Evolutionary conservation across 2,329 filamentous ascomycete genomes (phyloP).

Genomic region (Curvularia spicifera): DNA sequence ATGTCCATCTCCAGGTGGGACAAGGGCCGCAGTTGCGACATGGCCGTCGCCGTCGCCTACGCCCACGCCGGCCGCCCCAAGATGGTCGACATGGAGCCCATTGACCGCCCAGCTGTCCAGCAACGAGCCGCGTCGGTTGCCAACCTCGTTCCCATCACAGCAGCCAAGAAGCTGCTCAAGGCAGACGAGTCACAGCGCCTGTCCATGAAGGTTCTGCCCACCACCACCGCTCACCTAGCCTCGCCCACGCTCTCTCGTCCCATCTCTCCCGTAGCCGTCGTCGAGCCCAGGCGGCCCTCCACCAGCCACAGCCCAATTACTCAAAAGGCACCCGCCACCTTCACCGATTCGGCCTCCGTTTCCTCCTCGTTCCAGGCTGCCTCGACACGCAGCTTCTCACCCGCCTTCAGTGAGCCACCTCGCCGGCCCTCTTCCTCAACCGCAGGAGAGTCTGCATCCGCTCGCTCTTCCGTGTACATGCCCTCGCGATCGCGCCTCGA

Average conservation of each 20-base stretch:
- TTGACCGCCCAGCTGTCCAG: conserved; percentile 26
- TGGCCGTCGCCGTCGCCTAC: conserved; percentile 48
- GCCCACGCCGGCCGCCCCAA: conserved; percentile 49
- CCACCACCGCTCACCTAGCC: conserved; percentile 11
- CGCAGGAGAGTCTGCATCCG: conserved; percentile 20
- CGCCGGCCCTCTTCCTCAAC: conserved; percentile 34
- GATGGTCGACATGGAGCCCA: conserved; percentile 45
- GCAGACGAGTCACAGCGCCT: conserved; percentile 35
- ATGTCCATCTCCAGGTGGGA: conserved; percentile 44
- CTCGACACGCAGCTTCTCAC: conserved; percentile 37
- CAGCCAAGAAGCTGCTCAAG: conserved; percentile 38
- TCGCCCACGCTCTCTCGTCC: conserved; percentile 29
- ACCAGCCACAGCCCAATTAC: conserved; percentile 38
- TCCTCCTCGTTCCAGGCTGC: conserved; percentile 34
- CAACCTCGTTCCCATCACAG: conserved; percentile 36
- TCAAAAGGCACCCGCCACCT: conserved; percentile 26
- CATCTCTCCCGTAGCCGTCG: conserved; percentile 29
- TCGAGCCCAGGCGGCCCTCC: conserved; percentile 37
- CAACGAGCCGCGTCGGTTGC: conserved; percentile 46
- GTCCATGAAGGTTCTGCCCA: conserved; percentile 33
- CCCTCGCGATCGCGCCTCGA: conserved; percentile 25
- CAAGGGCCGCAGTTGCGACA: conserved; percentile 45
- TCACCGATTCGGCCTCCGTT: conserved; percentile 31
- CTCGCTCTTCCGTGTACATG: conserved; percentile 40
- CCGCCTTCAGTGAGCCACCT: conserved; percentile 26